These are phyloP conservation scores for Alternaria longipes DNA, from an alignment of 2,329 filamentous ascomycete species.

Conservation along the genomic window DNA sequence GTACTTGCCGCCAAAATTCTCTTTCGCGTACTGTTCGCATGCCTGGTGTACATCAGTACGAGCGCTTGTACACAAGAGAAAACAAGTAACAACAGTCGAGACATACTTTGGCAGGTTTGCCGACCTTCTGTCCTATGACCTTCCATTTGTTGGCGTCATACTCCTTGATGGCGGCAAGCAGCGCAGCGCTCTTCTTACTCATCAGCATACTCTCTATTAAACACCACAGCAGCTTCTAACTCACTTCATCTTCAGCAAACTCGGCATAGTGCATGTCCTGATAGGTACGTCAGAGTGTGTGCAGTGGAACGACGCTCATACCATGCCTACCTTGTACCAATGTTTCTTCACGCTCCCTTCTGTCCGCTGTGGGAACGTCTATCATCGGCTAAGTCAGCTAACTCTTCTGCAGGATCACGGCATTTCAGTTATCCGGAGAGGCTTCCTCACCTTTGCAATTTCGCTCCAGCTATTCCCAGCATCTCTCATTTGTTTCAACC, in stretches of 20 bases:
- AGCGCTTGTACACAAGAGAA: conserved; percentile 4
- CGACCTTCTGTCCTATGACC: conserved; percentile 93
- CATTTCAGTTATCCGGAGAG: background rate
- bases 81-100: conserved; percentile 14
- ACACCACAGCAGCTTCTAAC: conserved; percentile 11
- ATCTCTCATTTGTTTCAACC: conserved; percentile 93
- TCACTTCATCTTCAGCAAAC: conserved; percentile 95
- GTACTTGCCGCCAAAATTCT: conserved; percentile 76
- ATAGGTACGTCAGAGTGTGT: conserved; percentile 32
- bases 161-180: conserved; percentile 95
- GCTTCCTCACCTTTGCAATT: conserved; percentile 81
- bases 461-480: conserved; percentile 95
- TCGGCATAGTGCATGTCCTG: conserved; percentile 99
- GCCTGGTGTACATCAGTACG: conserved; percentile 61
- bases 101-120: conserved; percentile 91
- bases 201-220: conserved; percentile 36
- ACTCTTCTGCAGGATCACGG: background rate
- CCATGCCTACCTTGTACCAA: conserved; percentile 86
- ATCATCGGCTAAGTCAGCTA: conserved; percentile 31
- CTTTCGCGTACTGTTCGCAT: conserved; percentile 93
- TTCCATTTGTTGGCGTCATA: conserved; percentile 99
- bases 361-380: conserved; percentile 92
- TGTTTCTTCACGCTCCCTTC: conserved; percentile 99
- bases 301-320: conserved; percentile 21
- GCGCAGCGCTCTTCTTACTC: conserved; percentile 70